These are phyloP conservation scores for Syzygium aqueum DNA, from an alignment of 345 rosid species.

Conservation along the genomic window DNA sequence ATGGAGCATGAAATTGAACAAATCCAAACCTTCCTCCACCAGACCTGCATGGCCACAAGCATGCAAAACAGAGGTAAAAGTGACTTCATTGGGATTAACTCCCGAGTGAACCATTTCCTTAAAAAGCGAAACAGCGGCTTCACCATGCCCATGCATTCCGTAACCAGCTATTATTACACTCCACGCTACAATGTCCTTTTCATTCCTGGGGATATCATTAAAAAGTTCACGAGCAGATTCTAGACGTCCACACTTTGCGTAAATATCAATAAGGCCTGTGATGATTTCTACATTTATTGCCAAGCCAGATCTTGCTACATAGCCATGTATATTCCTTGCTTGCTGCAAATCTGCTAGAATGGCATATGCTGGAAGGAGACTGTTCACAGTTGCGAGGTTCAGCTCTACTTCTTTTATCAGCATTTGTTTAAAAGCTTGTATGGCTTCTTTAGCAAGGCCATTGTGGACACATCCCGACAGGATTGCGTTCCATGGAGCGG, in stretches of 20 bases:
- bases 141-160: conserved; percentile 49
- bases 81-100: conserved; percentile 42
- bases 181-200: conserved; percentile 42
- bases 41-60: conserved; percentile 63
- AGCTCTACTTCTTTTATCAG: conserved; percentile 2
- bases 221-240: conserved; percentile 32
- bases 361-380: conserved; percentile 51
- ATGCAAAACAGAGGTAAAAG: conserved; percentile 44
- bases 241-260: conserved; percentile 49
- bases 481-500: conserved; percentile 70
- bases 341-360: conserved; percentile 38
- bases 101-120: conserved; percentile 30
- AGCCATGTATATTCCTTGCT: conserved; percentile 41
- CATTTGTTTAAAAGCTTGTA: conserved; percentile 9
- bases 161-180: conserved; percentile 49
- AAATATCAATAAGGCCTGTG: conserved; percentile 46
- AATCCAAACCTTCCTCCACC: conserved; percentile 33
- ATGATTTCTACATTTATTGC: conserved; percentile 21
- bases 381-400: conserved; percentile 4
- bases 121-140: conserved; percentile 32
- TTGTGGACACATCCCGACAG: conserved; percentile 32
- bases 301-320: conserved; percentile 37
- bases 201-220: conserved; percentile 24
- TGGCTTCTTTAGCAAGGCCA: conserved; percentile 6
- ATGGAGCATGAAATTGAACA: conserved; percentile 36